Evolutionary conservation across 1,139 yeast genomes (phyloP), one percentile per base, ranked within the genome.

Genomic region (Lipomyces yarrowii): DNA sequence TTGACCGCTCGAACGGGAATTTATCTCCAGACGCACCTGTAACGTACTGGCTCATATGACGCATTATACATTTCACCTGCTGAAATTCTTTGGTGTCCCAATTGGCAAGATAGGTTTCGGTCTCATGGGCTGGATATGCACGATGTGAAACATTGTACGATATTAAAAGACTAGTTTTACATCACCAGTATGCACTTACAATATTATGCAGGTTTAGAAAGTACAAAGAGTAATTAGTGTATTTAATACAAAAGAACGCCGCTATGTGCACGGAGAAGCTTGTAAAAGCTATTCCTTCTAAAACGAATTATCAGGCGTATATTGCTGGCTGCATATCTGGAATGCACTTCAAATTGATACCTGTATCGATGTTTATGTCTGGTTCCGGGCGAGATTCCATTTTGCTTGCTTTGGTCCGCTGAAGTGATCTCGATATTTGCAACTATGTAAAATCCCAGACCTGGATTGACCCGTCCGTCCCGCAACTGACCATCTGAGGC

Each of bases 91-190:
- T 21, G 63, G 65, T 13, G 57, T 58, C 53, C 59, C 63, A 23
- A 59, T 62, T 52, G 67, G 67, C 32, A 57, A 55, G 2, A 52
- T 64, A 48, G 67, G 67, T 11, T 61, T 60, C 42, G 69, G 69
- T 32, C 67, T 65, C 33, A 65, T 65, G 69, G 66, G 68, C 42
- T 56, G 87, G 76, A 86, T 91, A 2, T 82, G 63, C 54, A 7
- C 6, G 48, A 39, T 39, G 48, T 13, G 18, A 39, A 13, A n/a
- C n/a, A 39, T 39, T 39, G 48, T n/a, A 39, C 48, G 15, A 5
- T 18, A n/a, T 39, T n/a, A 39, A 18, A 39, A n/a, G 48, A 39
- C 7, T 18, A 6, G 6, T 39, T n/a, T 39, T 35, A 35, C 39
- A 35, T 3, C 48, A 39, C 1, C 7, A 39, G 15, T 15, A 15